Percentiles rank a stretch among this genome's conserved stretches.
These are phyloP conservation scores for Prinsepia uniflora DNA, from an alignment of 306 rosid species.

Conservation along the genomic window DNA sequence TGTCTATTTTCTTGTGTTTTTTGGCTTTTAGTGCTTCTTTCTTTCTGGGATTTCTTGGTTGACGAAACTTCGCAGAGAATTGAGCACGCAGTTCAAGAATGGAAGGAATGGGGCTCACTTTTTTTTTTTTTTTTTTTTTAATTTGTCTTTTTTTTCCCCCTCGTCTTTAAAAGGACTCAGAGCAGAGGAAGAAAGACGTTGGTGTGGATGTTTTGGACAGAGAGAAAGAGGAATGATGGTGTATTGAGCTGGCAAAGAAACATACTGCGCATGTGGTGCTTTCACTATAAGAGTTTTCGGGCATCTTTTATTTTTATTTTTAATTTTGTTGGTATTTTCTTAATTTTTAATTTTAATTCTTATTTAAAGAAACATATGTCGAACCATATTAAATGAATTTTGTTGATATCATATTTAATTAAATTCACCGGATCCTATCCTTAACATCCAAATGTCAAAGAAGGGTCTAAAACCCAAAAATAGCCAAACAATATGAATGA, in stretches of 20 bases:
- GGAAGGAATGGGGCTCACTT: background rate
- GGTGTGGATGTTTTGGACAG: conserved; percentile 4
- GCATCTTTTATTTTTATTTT: background rate
- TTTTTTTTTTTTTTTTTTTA: too few species aligned
- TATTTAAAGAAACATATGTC: too few species aligned
- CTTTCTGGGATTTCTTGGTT: background rate
- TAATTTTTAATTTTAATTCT: background rate
- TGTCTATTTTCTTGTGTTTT: background rate
- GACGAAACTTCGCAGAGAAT: background rate
- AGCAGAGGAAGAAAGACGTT: background rate
- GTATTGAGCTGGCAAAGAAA: conserved; percentile 35
- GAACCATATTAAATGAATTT: background rate
- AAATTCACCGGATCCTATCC: too few species aligned
- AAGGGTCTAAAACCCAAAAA: too few species aligned
- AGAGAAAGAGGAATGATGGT: background rate
- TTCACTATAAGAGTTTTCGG: background rate
- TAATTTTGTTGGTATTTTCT: too few species aligned
- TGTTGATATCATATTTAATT: too few species aligned
- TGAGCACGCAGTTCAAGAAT: background rate
- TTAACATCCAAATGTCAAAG: too few species aligned
- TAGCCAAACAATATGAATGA: too few species aligned
- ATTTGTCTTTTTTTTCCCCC: too few species aligned
- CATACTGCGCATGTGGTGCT: conserved; percentile 32
- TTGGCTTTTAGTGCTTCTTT: background rate
- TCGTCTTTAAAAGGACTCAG: too few species aligned